phyloP scores from a whole-genome alignment of 116 monocot species.

The Phalaenopsis hybrid region DNA sequence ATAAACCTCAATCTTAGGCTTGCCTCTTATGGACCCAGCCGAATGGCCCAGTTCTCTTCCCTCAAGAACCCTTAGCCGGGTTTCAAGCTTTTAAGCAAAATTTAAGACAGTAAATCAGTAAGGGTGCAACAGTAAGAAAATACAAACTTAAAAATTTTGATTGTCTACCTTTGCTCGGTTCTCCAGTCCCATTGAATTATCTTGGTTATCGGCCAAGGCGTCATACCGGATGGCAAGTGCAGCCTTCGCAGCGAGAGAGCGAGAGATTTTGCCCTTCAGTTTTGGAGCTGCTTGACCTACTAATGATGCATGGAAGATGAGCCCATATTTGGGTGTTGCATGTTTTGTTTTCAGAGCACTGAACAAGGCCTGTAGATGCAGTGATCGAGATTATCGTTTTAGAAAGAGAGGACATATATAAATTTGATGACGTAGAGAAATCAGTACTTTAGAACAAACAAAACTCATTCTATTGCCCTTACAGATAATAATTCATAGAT shows the following conservation, averaged over 20 bases:
- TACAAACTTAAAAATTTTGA: neutral
- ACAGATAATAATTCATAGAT: neutral
- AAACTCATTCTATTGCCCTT: neutral
- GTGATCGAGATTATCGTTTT: neutral
- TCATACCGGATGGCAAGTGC: slow-evolving; percentile 82
- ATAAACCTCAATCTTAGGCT: slow-evolving; percentile 88
- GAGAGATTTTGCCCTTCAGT: slow-evolving; percentile 85
- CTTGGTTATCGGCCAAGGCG: slow-evolving; percentile 66
- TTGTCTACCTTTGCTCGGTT: slow-evolving; percentile 47
- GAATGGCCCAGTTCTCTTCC: slow-evolving; percentile 74
- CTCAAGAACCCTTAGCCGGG: slow-evolving; percentile 77
- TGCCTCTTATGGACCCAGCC: slow-evolving; percentile 76
- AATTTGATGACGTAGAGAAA: neutral
- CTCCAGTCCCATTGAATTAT: slow-evolving; percentile 79
- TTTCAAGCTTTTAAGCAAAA: slow-evolving; percentile 58
- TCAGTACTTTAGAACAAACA: neutral
- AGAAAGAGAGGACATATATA: neutral
- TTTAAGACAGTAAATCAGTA: neutral
- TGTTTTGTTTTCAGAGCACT: slow-evolving; percentile 89
- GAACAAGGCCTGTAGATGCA: slow-evolving; percentile 62
- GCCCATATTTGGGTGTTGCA: slow-evolving; percentile 81
- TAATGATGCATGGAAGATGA: slow-evolving; percentile 78
- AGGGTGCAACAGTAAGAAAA: neutral
- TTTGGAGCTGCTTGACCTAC: slow-evolving; percentile 77
- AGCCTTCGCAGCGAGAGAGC: slow-evolving; percentile 87